phyloP scores from a whole-genome alignment of 139 green algal species.

The Spirogloea muscicola region DNA sequence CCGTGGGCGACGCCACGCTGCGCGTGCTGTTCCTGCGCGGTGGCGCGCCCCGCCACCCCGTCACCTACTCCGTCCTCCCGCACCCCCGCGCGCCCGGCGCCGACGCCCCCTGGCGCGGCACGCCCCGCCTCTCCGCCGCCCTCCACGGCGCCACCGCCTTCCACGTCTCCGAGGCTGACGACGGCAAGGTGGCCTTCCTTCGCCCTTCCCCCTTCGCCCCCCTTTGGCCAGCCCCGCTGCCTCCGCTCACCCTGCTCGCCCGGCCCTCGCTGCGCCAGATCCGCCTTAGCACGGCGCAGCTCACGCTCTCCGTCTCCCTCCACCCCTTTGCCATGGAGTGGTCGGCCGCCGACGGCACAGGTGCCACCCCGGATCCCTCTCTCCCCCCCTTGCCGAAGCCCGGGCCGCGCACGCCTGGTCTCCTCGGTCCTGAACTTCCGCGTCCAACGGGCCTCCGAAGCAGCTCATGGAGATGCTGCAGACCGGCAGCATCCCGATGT shows the following conservation, averaged over 20 bases:
- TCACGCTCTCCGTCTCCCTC: too few relatives aligned
- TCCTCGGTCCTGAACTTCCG: too few relatives aligned
- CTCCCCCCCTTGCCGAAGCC: too few relatives aligned
- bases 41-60: neutral
- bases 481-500: too few relatives aligned
- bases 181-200: neutral
- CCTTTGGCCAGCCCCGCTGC: neutral
- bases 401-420: too few relatives aligned
- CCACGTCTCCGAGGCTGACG: neutral
- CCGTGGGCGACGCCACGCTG: neutral
- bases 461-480: too few relatives aligned
- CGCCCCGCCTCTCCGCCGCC: neutral
- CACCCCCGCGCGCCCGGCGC: neutral
- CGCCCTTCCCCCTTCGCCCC: neutral
- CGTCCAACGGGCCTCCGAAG: too few relatives aligned
- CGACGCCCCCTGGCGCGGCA: too few relatives aligned
- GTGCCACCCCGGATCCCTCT: too few relatives aligned
- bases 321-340: too few relatives aligned
- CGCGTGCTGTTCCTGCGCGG: constrained; percentile 16
- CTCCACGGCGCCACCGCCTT: neutral
- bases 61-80: constrained; percentile 15
- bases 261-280: neutral
- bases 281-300: too few relatives aligned
- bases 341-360: too few relatives aligned
- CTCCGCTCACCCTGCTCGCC: neutral